Percentiles rank a stretch among this genome's conserved stretches.
phyloP scores from a whole-genome alignment of 768 basidiomycete species.

The Pulveroboletus sp. region DNA sequence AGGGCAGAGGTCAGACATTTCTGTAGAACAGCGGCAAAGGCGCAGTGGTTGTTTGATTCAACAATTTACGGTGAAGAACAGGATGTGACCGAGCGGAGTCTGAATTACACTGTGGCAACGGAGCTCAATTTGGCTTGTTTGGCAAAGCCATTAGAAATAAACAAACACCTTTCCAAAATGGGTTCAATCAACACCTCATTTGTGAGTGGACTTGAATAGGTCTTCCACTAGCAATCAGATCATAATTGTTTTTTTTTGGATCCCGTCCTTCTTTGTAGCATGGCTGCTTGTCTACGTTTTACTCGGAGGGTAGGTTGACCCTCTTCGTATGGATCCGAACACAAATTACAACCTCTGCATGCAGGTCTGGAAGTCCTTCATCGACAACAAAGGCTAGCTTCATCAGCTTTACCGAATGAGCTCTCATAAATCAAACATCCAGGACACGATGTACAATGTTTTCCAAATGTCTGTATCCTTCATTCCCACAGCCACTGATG shows the following conservation, averaged over 20 bases:
- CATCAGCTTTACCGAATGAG: fast-evolving
- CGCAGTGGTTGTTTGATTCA: constrained; percentile 5
- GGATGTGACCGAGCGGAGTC: constrained; percentile 26
- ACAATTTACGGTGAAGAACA: constrained; percentile 1
- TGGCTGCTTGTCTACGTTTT: constrained; percentile 72
- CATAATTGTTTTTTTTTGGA: too few relatives aligned
- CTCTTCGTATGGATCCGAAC: neutral
- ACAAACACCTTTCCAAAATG: constrained; percentile 23
- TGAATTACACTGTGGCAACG: constrained; percentile 13
- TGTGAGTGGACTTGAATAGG: too few relatives aligned
- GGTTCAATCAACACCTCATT: neutral
- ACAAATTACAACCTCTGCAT: constrained; percentile 2
- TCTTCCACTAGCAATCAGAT: too few relatives aligned
- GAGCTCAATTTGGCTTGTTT: constrained; percentile 17
- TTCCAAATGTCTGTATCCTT: constrained; percentile 59
- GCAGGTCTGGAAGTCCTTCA: constrained; percentile 78
- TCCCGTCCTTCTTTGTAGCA: constrained; percentile 26
- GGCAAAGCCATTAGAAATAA: constrained; percentile 29
- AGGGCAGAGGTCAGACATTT: constrained; percentile 81
- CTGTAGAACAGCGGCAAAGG: constrained; percentile 5
- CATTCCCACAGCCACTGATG: neutral
- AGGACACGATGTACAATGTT: constrained; percentile 82
- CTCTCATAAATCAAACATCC: constrained; percentile 11
- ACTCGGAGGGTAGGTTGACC: constrained; percentile 50
- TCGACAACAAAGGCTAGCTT: constrained; percentile 64